phyloP scores from a whole-genome alignment of 1,284 basidiomycete species.

The Wallemia hederae region DNA sequence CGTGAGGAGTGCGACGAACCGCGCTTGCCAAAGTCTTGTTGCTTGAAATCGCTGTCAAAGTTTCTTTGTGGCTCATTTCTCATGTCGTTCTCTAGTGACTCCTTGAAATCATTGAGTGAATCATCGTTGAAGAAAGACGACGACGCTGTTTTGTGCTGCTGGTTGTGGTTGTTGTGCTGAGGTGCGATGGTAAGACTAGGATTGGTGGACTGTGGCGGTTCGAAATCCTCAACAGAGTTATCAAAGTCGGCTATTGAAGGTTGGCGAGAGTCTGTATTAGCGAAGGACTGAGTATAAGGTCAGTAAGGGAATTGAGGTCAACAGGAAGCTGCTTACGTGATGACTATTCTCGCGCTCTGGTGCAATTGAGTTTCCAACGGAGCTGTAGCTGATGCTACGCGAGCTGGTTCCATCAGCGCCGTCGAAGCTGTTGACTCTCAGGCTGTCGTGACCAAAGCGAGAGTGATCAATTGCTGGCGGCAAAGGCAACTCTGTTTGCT shows the following conservation, averaged over 20 bases:
- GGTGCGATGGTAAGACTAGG: neutral
- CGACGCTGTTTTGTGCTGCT: neutral
- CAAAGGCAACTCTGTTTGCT: neutral
- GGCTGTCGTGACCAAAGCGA: neutral
- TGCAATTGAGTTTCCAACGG: too few relatives aligned
- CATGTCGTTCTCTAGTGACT: neutral
- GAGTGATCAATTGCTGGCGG: neutral
- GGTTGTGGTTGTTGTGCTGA: neutral
- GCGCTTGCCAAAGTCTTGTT: neutral
- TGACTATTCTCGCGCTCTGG: too few relatives aligned
- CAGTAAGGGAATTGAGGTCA: too few relatives aligned
- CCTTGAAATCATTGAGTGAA: neutral
- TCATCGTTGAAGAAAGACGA: neutral
- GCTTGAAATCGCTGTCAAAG: neutral
- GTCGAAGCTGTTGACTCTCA: neutral
- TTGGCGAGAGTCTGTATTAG: neutral
- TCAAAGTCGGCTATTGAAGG: neutral
- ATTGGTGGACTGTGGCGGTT: neutral
- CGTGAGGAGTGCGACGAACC: neutral
- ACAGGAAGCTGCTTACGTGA: too few relatives aligned
- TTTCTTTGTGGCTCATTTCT: neutral
- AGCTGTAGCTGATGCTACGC: neutral
- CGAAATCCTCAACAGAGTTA: neutral
- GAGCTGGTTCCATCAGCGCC: neutral
- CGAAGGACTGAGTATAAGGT: neutral